A percentile compares a stretch with the other conserved stretches of the same genome.
phyloP scores from a whole-genome alignment of 495 filamentous ascomycete genomes.

The Parathielavia appendiculata region DNA sequence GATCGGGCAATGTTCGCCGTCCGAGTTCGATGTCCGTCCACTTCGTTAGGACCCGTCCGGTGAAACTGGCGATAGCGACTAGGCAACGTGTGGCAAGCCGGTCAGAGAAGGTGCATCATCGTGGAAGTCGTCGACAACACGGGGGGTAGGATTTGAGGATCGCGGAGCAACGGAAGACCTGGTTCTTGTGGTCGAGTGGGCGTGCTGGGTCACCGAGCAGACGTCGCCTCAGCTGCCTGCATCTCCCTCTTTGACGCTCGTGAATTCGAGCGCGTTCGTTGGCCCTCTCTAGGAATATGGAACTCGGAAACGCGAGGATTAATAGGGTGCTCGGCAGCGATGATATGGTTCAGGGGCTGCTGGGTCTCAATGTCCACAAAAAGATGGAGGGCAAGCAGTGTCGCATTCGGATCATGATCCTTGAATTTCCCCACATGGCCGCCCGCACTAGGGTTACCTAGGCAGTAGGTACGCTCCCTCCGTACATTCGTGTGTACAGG shows the following conservation, averaged over 20 bases:
- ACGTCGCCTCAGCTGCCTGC: background rate
- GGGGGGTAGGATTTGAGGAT: background rate
- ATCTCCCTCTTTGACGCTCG: slow-evolving; percentile 3
- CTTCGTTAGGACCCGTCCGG: background rate
- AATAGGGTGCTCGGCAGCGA: too few relatives aligned
- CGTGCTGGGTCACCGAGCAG: slow-evolving; percentile 4
- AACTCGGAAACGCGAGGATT: background rate
- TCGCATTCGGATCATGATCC: background rate
- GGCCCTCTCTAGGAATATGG: background rate
- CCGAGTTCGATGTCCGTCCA: background rate
- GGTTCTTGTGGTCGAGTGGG: slow-evolving; percentile 1
- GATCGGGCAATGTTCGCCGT: background rate
- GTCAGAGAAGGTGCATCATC: slow-evolving; percentile 2
- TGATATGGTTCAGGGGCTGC: too few relatives aligned
- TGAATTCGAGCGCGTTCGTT: background rate
- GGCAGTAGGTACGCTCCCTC: too few relatives aligned
- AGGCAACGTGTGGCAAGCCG: background rate
- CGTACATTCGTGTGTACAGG: too few relatives aligned
- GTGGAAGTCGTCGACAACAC: background rate
- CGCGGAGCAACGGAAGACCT: slow-evolving; percentile 5
- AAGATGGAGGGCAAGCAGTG: too few relatives aligned
- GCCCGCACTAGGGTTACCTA: too few relatives aligned
- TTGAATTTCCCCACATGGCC: too few relatives aligned
- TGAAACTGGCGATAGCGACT: background rate
- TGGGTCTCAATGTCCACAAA: too few relatives aligned